Percentiles rank a stretch among this genome's conserved stretches.
These are phyloP conservation scores for Castanopsis chinensis DNA, from an alignment of 306 rosid species.

Conservation along the genomic window DNA sequence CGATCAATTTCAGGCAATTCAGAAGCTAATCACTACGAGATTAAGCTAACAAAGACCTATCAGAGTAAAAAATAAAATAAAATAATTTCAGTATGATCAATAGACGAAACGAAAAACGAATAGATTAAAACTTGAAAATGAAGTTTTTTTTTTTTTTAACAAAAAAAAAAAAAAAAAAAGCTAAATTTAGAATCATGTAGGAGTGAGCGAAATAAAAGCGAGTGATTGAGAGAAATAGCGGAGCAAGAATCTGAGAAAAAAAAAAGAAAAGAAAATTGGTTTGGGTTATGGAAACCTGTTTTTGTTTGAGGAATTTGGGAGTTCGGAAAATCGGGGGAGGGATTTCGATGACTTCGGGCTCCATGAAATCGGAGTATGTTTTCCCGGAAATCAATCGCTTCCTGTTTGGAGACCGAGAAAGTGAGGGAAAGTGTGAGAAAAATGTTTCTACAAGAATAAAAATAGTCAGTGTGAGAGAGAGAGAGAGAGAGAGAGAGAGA, in stretches of 20 bases:
- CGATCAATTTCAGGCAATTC: slow-evolving; percentile 12
- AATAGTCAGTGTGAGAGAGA: slow-evolving; percentile 5
- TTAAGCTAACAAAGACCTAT: background rate
- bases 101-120: no score
- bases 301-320: slow-evolving; percentile 33
- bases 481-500: background rate
- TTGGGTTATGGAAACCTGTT: slow-evolving; percentile 37
- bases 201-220: background rate
- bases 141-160: background rate
- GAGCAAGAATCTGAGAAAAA: background rate
- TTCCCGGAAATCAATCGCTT: slow-evolving; percentile 12
- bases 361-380: slow-evolving; percentile 38
- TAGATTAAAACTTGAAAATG: background rate
- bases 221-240: background rate
- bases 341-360: slow-evolving; percentile 52
- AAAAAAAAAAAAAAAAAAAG: background rate
- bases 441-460: background rate
- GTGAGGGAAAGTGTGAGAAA: slow-evolving; percentile 23
- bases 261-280: background rate
- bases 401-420: slow-evolving; percentile 39
- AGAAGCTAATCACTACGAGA: background rate
- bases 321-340: slow-evolving; percentile 25
- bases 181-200: background rate
- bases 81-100: no score
- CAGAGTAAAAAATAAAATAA: background rate